Base-by-base conservation (phyloP, 441 rosid genomes). In the Brassica hybrid region DNA sequence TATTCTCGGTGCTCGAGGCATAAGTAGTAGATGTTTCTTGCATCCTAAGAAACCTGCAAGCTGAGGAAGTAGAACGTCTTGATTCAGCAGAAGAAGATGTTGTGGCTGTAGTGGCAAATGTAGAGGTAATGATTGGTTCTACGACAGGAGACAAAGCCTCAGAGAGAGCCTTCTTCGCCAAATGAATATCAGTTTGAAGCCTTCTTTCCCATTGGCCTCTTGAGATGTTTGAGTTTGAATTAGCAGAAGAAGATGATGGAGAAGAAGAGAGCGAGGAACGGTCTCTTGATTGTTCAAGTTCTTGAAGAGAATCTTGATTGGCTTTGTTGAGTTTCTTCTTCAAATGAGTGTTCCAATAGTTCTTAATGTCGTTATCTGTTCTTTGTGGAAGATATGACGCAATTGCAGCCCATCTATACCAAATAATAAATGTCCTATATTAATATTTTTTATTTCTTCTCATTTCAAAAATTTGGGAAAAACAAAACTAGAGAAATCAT, bases 301-400 rank as follows among this genome's bases (percentile, higher is more conserved):
- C 82, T 75, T 69, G 67, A 64, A 25, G 68, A 64, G 72, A 74
- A 67, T 74, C 73, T 70, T 69, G 63, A 70, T 56, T 73, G 19
- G 85, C 85, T 27, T 27, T 27, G 32, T 27, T 27, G 32, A 27
- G 90, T 85, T 94, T 94, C 90, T 87, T 95, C 90, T 89, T 95
- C 89, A 95, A 77, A 73, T 93, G 97, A 52, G 98, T 93, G 79
- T 95, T 95, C 99, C 99, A 95, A 71, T 89, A 95, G 75, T 93
- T 95, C 72, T 93, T 95, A 1, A 95, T 89, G 88, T 95, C 98
- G 74, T 95, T 95, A 66, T 95, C 98, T 48, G 99, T 95, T 67
- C 99, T 90, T 73, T 95, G 86, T 56, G 98, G 98, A 36, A 95
- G 93, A 76, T 95, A 95, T 30, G 99, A 90, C 30, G 97, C 99